phyloP scores from a whole-genome alignment of 306 rosid genomes.

The Sechiopsis laciniata region DNA sequence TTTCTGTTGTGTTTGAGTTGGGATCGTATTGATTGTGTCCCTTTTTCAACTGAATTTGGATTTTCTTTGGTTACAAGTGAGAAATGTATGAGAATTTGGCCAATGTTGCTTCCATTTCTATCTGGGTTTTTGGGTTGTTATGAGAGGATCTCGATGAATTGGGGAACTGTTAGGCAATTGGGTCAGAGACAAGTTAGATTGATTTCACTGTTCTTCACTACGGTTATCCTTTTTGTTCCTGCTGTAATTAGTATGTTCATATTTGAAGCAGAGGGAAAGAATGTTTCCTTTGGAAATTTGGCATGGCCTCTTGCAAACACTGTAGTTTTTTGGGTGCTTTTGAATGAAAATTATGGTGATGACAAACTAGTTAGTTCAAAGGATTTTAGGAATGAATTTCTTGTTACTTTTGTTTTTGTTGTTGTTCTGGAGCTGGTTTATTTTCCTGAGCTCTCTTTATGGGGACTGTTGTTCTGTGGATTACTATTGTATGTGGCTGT shows the following conservation, averaged over 20 bases:
- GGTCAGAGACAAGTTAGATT: constrained; percentile 55
- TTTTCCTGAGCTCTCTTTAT: constrained; percentile 74
- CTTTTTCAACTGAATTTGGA: constrained; percentile 42
- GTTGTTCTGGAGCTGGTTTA: constrained; percentile 66
- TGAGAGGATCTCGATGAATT: constrained; percentile 48
- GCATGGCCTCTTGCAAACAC: constrained; percentile 80
- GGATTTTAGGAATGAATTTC: constrained; percentile 61
- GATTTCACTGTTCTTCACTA: constrained; percentile 61
- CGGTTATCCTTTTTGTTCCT: constrained; percentile 69
- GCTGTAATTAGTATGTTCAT: constrained; percentile 51
- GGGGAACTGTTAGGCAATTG: constrained; percentile 54
- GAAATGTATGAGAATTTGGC: constrained; percentile 63
- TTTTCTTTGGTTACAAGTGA: constrained; percentile 33
- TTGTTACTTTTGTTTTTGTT: constrained; percentile 62
- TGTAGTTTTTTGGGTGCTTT: constrained; percentile 72
- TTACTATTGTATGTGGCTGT: constrained; percentile 61
- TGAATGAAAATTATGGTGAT: constrained; percentile 52
- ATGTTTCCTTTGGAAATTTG: constrained; percentile 41
- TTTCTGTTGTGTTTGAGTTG: constrained; percentile 63
- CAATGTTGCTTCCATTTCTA: constrained; percentile 68
- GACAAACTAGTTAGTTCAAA: constrained; percentile 42
- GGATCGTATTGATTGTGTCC: constrained; percentile 77
- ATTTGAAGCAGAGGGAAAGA: constrained; percentile 40
- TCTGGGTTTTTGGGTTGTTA: constrained; percentile 69
- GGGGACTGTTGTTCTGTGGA: constrained; percentile 83